Evolutionary conservation across 2,329 filamentous ascomycete genomes (phyloP).

Genomic region (Neonectria faginata): DNA sequence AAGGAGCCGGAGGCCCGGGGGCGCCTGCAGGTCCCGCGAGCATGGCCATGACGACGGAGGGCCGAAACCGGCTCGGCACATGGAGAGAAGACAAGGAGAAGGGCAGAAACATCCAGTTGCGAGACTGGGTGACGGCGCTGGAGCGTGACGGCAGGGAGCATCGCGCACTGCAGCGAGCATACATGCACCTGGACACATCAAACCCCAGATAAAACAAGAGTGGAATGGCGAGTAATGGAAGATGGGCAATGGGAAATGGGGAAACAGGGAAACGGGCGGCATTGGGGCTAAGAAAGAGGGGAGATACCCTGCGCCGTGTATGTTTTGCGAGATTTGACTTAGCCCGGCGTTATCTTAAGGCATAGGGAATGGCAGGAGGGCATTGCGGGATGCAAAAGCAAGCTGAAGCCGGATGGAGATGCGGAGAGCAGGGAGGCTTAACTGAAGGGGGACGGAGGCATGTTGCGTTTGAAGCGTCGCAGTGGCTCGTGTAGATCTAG

Average conservation of each 20-base stretch:
- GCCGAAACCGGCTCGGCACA: constrained; percentile 74
- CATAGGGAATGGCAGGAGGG: constrained; percentile 37
- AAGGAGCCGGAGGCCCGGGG: constrained; percentile 47
- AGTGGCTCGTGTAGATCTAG: constrained; percentile 22
- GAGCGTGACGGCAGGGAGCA: constrained; percentile 80
- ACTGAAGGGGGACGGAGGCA: constrained; percentile 12
- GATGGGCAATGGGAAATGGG: constrained; percentile 1
- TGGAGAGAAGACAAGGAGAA: constrained; percentile 83
- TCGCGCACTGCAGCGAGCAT: constrained; percentile 70
- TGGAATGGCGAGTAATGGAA: constrained; percentile 33
- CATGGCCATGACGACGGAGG: constrained; percentile 65
- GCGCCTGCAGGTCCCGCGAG: constrained; percentile 47
- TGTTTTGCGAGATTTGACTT: constrained; percentile 48
- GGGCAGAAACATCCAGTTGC: constrained; percentile 82
- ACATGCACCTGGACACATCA: constrained; percentile 63
- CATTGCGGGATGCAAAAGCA: constrained; percentile 19
- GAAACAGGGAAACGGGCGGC: constrained; percentile 13
- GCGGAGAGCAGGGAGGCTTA: constrained; percentile 6
- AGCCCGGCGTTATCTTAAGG: constrained; percentile 52
- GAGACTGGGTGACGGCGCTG: constrained; percentile 83
- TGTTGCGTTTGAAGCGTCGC: constrained; percentile 14
- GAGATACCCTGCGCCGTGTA: constrained; percentile 50
- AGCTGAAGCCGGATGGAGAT: constrained; percentile 12
- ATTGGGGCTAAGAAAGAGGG: constrained; percentile 37
- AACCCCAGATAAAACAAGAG: constrained; percentile 53